phyloP scores from a whole-genome alignment of 1,284 basidiomycete species.

The Puccinia hordei region DNA sequence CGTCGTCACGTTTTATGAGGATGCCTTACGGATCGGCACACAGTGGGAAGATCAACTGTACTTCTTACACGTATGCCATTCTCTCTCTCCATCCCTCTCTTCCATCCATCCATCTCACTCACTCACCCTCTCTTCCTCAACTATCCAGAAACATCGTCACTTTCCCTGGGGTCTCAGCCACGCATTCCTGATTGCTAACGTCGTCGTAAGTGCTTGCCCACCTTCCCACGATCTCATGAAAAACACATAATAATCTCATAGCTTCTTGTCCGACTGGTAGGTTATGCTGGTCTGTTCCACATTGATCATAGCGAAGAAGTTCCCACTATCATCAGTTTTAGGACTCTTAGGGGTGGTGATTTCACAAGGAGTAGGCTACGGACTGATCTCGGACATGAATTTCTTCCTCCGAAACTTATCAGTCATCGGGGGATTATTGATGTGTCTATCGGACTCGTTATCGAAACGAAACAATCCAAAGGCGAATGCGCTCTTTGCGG shows the following conservation, averaged over 20 bases:
- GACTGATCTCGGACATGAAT: conserved; percentile 93
- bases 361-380: conserved; percentile 89
- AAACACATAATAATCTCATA: too few relatives aligned
- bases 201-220: conserved; percentile 70
- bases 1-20: conserved; percentile 97
- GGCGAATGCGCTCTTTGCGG: conserved; percentile 82
- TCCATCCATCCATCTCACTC: conserved; percentile 25
- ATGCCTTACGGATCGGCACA: conserved; percentile 86
- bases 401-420: conserved; percentile 97
- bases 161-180: conserved; percentile 96
- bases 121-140: conserved; percentile 61
- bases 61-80: conserved; percentile 79
- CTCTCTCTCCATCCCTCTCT: conserved; percentile 58
- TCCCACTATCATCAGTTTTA: conserved; percentile 83
- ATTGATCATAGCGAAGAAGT: conserved; percentile 81
- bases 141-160: conserved; percentile 69
- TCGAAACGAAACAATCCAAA: conserved; percentile 65
- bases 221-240: too few relatives aligned
- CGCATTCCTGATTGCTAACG: conserved; percentile 85
- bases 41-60: conserved; percentile 96
- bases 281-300: conserved; percentile 86
- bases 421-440: conserved; percentile 87
- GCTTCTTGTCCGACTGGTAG: too few relatives aligned
- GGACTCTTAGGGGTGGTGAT: conserved; percentile 89
- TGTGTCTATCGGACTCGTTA: conserved; percentile 97